Evolutionary conservation across 2,329 filamentous ascomycete genomes (phyloP).

Genomic region (Didymella sp.): DNA sequence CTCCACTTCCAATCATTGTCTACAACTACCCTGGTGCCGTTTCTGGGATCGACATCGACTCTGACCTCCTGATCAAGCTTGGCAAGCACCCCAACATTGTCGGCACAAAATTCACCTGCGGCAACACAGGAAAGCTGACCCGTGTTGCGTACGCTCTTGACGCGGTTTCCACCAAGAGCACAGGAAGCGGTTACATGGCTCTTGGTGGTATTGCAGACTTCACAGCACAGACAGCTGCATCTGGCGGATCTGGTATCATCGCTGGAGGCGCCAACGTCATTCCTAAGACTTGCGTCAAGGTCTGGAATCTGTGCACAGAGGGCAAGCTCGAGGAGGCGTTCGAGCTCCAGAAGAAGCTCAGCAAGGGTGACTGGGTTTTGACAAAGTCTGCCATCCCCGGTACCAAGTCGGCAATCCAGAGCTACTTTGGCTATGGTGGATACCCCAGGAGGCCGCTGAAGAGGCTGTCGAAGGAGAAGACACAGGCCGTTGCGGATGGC

Average conservation of each 20-base stretch:
- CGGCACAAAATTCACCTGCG: slow-evolving; percentile 91
- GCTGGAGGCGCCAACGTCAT: slow-evolving; percentile 85
- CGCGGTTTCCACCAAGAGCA: slow-evolving; percentile 68
- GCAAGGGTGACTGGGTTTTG: slow-evolving; percentile 80
- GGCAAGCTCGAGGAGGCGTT: slow-evolving; percentile 79
- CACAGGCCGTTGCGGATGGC: slow-evolving; percentile 52
- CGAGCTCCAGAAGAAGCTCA: slow-evolving; percentile 77
- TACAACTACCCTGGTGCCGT: slow-evolving; percentile 94
- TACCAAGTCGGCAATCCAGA: slow-evolving; percentile 84
- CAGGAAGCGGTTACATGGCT: slow-evolving; percentile 71
- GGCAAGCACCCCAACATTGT: slow-evolving; percentile 83
- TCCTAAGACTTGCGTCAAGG: slow-evolving; percentile 78
- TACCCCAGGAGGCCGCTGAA: slow-evolving; percentile 76
- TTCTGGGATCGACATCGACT: slow-evolving; percentile 87
- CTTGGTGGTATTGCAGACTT: slow-evolving; percentile 91
- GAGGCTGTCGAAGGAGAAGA: slow-evolving; percentile 65
- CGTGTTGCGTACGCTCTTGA: slow-evolving; percentile 76
- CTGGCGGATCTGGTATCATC: slow-evolving; percentile 83
- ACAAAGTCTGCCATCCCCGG: slow-evolving; percentile 84
- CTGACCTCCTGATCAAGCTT: slow-evolving; percentile 81
- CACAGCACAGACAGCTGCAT: slow-evolving; percentile 79
- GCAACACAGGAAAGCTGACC: slow-evolving; percentile 87
- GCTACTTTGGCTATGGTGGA: slow-evolving; percentile 81
- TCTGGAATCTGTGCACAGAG: slow-evolving; percentile 77
- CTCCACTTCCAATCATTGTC: slow-evolving; percentile 78